Evolutionary conservation across 129 eudicot species (phyloP).

Genomic region (Saussurea involucrata): DNA sequence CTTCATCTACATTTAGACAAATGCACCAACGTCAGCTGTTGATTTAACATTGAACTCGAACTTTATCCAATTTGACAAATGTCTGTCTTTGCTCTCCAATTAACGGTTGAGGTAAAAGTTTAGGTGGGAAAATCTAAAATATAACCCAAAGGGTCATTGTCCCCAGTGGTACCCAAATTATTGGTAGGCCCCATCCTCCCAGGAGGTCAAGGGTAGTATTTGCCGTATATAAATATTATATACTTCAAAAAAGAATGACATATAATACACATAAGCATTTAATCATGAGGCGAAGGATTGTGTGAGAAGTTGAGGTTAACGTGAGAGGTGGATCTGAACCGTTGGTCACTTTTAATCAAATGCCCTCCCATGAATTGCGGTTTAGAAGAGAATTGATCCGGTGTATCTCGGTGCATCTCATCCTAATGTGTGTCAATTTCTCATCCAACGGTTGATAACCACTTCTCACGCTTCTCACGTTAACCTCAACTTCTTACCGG

Average conservation of each 20-base stretch:
- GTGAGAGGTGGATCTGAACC: too few species aligned
- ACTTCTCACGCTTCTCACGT: too few species aligned
- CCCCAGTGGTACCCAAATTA: neutral
- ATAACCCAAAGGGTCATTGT: neutral
- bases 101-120: neutral
- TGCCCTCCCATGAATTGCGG: too few species aligned
- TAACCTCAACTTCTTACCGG: too few species aligned
- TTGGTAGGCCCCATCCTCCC: neutral
- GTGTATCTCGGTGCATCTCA: too few species aligned
- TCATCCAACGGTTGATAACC: too few species aligned
- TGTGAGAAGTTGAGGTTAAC: too few species aligned
- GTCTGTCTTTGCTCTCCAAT: neutral
- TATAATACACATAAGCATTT: too few species aligned
- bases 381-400: too few species aligned
- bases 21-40: neutral
- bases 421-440: too few species aligned
- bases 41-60: neutral
- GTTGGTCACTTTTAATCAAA: too few species aligned
- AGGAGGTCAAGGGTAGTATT: neutral
- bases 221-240: neutral
- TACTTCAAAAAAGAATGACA: neutral
- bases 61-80: slow-evolving; percentile 3
- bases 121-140: neutral
- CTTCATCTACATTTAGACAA: neutral
- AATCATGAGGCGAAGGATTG: neutral